Conservation (phyloP, 805 yeast genomes). For the Diddensiella caesifluorescens region DNA sequence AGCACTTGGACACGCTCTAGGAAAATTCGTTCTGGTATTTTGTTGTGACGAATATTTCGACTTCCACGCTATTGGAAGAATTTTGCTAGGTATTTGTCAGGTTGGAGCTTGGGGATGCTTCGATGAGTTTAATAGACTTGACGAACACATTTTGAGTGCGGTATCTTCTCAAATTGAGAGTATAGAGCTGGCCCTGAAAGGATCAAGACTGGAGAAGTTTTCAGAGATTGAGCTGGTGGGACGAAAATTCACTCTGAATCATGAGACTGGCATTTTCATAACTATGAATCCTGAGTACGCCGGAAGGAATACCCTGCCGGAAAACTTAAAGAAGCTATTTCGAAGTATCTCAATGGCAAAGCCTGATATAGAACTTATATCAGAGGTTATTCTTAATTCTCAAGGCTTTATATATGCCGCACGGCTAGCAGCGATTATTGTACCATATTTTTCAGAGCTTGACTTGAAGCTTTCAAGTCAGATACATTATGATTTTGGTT, state of each 20-base stretch:
- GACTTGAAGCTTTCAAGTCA: constrained; percentile 43
- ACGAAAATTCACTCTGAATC: constrained; percentile 18
- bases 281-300: constrained; percentile 89
- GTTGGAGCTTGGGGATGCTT: constrained; percentile 95
- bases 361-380: constrained; percentile 67
- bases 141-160: constrained; percentile 68
- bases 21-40: constrained; percentile 77
- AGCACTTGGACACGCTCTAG: constrained; percentile 73
- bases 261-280: constrained; percentile 60
- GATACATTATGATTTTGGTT: constrained; percentile 83
- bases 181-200: constrained; percentile 53
- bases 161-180: constrained; percentile 73
- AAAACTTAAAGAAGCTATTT: constrained; percentile 74
- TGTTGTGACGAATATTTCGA: constrained; percentile 91
- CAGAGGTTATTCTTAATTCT: constrained; percentile 64
- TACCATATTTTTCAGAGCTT: constrained; percentile 50
- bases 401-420: constrained; percentile 58
- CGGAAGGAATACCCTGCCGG: constrained; percentile 80
- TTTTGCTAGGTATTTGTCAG: constrained; percentile 70
- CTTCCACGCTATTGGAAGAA: constrained; percentile 68
- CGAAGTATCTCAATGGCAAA: constrained; percentile 65
- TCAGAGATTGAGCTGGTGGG: constrained; percentile 26
- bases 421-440: constrained; percentile 43
- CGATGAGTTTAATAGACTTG: constrained; percentile 87
- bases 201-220: constrained; percentile 2